Conservation (phyloP, 495 filamentous ascomycete species). For the Aspergillus conjunctus region DNA sequence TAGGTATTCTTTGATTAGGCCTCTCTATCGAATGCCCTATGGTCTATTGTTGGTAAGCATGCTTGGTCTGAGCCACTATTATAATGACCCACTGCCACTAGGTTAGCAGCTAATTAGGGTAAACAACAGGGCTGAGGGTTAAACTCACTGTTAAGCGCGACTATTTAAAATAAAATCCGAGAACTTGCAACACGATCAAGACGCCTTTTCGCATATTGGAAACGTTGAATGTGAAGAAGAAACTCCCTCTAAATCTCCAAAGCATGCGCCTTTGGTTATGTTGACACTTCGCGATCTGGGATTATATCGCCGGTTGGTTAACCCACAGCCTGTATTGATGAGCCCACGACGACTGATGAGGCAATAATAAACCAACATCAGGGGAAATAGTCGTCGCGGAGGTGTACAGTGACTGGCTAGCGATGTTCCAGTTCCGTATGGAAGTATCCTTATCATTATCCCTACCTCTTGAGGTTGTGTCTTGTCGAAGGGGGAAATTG, state of each 20-base stretch:
- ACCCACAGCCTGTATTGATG: slow-evolving; percentile 36
- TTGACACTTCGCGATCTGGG: too few relatives aligned
- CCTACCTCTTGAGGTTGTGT: too few relatives aligned
- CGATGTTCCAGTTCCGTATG: slow-evolving; percentile 32
- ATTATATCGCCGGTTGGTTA: slow-evolving; percentile 1
- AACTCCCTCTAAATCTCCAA: slow-evolving; percentile 19
- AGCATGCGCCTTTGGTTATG: background rate
- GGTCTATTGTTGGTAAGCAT: slow-evolving; percentile 24
- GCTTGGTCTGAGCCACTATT: slow-evolving; percentile 30
- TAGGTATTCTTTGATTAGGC: too few relatives aligned
- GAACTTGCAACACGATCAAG: too few relatives aligned
- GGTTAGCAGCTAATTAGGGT: slow-evolving; percentile 19
- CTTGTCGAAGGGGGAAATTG: too few relatives aligned
- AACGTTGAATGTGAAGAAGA: background rate
- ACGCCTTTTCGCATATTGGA: too few relatives aligned
- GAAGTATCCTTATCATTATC: background rate
- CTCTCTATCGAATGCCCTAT: too few relatives aligned
- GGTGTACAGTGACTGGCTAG: slow-evolving; percentile 34
- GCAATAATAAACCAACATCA: slow-evolving; percentile 29
- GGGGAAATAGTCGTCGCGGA: slow-evolving; percentile 30
- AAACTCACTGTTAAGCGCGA: slow-evolving; percentile 31
- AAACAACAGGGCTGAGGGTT: background rate
- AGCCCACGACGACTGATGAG: slow-evolving; percentile 29
- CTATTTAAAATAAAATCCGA: slow-evolving; percentile 30
- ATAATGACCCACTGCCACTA: slow-evolving; percentile 29